A percentile compares a stretch with the other conserved stretches of the same genome.
Evolutionary conservation across 495 filamentous ascomycete genomes (phyloP).

Genomic region (Penicillium maclennaniae): DNA sequence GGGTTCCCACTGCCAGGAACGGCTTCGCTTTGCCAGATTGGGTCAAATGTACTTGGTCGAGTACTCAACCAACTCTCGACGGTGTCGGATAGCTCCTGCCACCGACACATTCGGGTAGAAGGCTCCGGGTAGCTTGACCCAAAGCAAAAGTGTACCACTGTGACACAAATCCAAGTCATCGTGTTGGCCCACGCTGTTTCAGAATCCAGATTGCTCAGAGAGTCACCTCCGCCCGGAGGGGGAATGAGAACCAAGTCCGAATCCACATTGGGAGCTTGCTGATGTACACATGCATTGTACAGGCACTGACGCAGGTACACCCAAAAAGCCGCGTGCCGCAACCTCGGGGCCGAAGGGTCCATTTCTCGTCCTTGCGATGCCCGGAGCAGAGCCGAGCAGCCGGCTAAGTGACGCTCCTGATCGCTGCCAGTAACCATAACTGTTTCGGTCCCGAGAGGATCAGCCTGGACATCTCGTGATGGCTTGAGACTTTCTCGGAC

Average conservation of each 20-base stretch:
- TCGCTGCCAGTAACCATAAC: conserved; percentile 11
- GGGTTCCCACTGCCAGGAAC: conserved; percentile 9
- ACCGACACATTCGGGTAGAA: conserved; percentile 4
- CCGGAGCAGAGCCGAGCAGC: conserved; percentile 10
- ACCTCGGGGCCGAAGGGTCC: conserved; percentile 4
- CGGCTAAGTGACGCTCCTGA: conserved; percentile 12
- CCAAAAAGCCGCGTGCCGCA: conserved; percentile 15
- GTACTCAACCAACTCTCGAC: conserved; percentile 8
- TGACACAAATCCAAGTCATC: conserved; percentile 14
- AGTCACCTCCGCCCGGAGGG: conserved; percentile 4
- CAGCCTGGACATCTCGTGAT: conserved; percentile 3
- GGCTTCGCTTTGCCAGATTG: conserved; percentile 11
- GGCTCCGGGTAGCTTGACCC: conserved; percentile 7
- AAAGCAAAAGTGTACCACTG: conserved; percentile 11
- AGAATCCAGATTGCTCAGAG: conserved; percentile 5
- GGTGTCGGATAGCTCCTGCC: conserved; percentile 10
- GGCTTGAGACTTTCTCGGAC: conserved; percentile 3
- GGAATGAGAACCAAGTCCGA: conserved; percentile 9
- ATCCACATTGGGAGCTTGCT: conserved; percentile 12
- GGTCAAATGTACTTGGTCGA: conserved; percentile 6
- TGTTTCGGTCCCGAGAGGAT: conserved; percentile 4
- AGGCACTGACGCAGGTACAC: conserved; percentile 13
- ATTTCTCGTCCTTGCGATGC: conserved; percentile 10
- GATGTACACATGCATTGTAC: conserved; percentile 12
- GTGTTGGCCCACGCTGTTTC: conserved; percentile 13